These are phyloP conservation scores for Termitomyces sp. DNA, from an alignment of 768 basidiomycete species.

Conservation along the genomic window DNA sequence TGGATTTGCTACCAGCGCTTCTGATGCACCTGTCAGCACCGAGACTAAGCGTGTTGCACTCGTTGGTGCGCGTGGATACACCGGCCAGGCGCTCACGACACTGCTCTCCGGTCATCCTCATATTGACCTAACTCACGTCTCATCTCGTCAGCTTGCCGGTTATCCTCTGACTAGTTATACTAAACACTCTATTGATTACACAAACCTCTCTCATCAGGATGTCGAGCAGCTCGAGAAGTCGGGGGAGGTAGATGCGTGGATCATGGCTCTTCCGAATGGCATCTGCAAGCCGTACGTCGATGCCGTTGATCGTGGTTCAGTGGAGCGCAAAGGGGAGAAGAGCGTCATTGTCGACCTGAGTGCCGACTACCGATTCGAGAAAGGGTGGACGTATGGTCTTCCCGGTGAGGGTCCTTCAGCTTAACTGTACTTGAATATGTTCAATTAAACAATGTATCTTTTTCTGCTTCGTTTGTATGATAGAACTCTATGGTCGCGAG, in stretches of 20 bases:
- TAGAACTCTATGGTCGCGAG: conserved; percentile 85
- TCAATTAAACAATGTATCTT: conserved; percentile 21
- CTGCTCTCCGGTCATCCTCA: conserved; percentile 87
- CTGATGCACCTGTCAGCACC: conserved; percentile 31
- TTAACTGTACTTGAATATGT: conserved; percentile 24
- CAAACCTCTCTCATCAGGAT: conserved; percentile 72
- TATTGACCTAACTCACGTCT: conserved; percentile 90
- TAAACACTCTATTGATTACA: conserved; percentile 69
- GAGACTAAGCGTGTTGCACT: conserved; percentile 88
- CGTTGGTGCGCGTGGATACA: conserved; percentile 95
- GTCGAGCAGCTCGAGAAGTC: conserved; percentile 86
- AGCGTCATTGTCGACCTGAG: conserved; percentile 90
- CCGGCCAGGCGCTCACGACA: conserved; percentile 86
- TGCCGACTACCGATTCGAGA: conserved; percentile 94
- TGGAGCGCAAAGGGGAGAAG: conserved; percentile 43
- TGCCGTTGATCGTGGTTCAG: conserved; percentile 77
- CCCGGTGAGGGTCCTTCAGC: conserved; percentile 78
- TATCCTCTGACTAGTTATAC: conserved; percentile 74
- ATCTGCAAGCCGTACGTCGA: conserved; percentile 96
- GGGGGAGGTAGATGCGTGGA: conserved; percentile 94
- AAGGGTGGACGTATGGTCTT: conserved; percentile 95
- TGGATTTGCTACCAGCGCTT: conserved; percentile 75
- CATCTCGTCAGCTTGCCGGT: conserved; percentile 91
- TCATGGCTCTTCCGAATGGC: conserved; percentile 99
- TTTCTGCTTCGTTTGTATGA: conserved; percentile 21